These are phyloP conservation scores for Excoecaria agallocha DNA, from an alignment of 345 rosid species.

Conservation along the genomic window DNA sequence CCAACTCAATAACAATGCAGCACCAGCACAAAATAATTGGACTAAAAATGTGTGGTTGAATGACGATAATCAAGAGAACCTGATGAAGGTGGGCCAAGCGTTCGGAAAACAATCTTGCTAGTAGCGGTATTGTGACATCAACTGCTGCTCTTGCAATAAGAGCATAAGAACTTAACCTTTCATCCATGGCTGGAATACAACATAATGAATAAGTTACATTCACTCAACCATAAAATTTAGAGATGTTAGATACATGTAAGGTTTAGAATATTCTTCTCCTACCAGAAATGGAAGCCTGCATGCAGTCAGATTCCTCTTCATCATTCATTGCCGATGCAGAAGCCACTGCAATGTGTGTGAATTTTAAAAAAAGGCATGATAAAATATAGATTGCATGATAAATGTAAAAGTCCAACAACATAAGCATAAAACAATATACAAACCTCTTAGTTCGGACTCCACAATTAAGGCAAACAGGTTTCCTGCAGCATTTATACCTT, in stretches of 20 bases:
- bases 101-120: conserved; percentile 63
- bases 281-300: conserved; percentile 90
- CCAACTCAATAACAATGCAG: neutral
- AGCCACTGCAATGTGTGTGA: conserved; percentile 39
- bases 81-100: conserved; percentile 72
- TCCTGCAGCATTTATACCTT: conserved; percentile 81
- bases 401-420: conserved; percentile 15
- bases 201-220: conserved; percentile 13
- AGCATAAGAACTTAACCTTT: conserved; percentile 90
- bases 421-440: conserved; percentile 11
- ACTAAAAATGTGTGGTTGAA: neutral
- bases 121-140: conserved; percentile 76
- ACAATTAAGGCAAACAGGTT: conserved; percentile 70
- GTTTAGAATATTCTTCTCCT: conserved; percentile 24
- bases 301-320: conserved; percentile 56
- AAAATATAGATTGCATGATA: conserved; percentile 22
- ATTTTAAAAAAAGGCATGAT: conserved; percentile 3
- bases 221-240: neutral
- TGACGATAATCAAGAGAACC: conserved; percentile 46
- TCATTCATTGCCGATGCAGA: conserved; percentile 65
- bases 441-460: conserved; percentile 85
- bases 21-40: conserved; percentile 17
- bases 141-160: conserved; percentile 91
- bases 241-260: conserved; percentile 1
- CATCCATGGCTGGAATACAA: conserved; percentile 83